phyloP scores from a whole-genome alignment of 2,329 filamentous ascomycete genomes.

The Sporothrix protearum region DNA sequence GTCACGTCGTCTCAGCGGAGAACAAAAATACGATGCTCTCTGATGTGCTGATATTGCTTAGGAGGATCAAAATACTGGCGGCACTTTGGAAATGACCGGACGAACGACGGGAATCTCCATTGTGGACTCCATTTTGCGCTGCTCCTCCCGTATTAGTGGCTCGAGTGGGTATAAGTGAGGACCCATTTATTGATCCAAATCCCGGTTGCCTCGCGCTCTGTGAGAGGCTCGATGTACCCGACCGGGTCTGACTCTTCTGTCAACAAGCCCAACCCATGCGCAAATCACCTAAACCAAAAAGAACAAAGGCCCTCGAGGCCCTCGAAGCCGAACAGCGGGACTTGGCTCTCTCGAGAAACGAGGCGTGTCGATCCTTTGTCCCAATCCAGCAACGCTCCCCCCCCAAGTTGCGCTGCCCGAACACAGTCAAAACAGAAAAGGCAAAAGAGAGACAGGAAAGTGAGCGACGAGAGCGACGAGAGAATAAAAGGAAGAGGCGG shows the following conservation, averaged over 20 bases:
- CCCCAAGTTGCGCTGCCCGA: not conserved
- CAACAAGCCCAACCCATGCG: slow-evolving; percentile 13
- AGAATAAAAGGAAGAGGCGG: not conserved
- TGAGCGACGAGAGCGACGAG: not conserved
- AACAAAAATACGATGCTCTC: not conserved
- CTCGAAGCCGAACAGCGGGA: not conserved
- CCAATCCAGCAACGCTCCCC: not conserved
- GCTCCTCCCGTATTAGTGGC: not conserved
- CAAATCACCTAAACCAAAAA: slow-evolving; percentile 8
- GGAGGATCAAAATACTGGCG: not conserved
- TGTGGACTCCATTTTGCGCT: not conserved
- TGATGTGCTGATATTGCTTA: not conserved
- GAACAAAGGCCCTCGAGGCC: not conserved
- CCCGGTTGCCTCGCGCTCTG: not conserved
- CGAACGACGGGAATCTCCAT: not conserved
- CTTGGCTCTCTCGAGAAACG: not conserved
- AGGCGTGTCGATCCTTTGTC: slow-evolving; percentile 7
- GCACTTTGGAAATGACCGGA: not conserved
- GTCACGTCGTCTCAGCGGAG: not conserved
- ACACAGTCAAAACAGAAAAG: not conserved
- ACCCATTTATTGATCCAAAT: not conserved
- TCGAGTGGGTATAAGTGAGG: not conserved
- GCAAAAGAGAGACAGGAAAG: not conserved
- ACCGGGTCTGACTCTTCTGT: not conserved
- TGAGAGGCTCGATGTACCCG: too few species aligned